Percentiles rank a stretch among this genome's conserved stretches.
Conservation (phyloP, 257 asterid genomes). For the Lavandula angustifolia region DNA sequence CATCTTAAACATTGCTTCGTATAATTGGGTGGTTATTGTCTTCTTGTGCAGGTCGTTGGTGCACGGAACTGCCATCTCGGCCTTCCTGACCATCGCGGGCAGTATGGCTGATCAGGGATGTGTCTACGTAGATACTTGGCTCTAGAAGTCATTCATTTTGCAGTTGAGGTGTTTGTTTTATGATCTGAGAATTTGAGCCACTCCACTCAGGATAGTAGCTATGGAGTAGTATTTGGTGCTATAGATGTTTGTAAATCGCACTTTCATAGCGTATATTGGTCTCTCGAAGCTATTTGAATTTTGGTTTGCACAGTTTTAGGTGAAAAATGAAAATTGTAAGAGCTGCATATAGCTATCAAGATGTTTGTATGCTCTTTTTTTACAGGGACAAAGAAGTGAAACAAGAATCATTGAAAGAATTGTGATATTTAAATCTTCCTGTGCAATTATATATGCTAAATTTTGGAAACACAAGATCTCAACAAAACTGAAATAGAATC, state of each 20-base stretch:
- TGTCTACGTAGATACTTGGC: conserved; percentile 37
- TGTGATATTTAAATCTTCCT: no score
- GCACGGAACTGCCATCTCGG: conserved; percentile 88
- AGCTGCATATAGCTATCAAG: conserved; percentile 10
- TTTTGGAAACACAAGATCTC: no score
- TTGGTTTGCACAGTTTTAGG: neutral
- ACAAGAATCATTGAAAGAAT: neutral
- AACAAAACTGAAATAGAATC: no score
- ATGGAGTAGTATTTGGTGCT: conserved; percentile 6
- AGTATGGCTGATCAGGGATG: conserved; percentile 99
- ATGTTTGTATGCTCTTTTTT: conserved; percentile 15
- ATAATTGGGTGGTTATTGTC: neutral
- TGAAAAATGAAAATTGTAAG: neutral
- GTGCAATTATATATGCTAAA: no score
- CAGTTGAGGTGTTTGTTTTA: neutral
- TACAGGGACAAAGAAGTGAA: conserved; percentile 1
- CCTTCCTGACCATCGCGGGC: conserved; percentile 79
- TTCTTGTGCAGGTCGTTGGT: conserved; percentile 64
- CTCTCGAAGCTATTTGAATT: conserved; percentile 14
- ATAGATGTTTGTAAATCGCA: conserved; percentile 24
- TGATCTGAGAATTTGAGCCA: conserved; percentile 5
- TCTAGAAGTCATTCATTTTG: neutral
- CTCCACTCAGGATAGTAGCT: neutral
- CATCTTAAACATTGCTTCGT: no score
- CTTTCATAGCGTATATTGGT: conserved; percentile 20